Percentiles rank a stretch among this genome's conserved stretches.
phyloP scores from a whole-genome alignment of 768 basidiomycete species.

The Tubosaeta brunneosetosa region DNA sequence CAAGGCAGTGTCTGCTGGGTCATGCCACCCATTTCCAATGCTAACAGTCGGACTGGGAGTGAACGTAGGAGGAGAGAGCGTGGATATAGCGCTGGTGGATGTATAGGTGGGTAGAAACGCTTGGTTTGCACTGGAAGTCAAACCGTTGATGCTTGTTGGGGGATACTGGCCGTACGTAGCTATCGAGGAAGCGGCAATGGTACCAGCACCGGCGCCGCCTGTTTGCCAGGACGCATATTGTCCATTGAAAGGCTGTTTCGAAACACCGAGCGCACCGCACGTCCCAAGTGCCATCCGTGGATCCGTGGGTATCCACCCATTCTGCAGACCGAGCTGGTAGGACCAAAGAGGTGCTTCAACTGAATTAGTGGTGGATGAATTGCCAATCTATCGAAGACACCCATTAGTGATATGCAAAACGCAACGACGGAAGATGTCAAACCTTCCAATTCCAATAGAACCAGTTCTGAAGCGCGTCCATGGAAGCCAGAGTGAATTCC shows the following conservation, averaged over 20 bases:
- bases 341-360: slow-evolving; percentile 62
- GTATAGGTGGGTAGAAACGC: slow-evolving; percentile 59
- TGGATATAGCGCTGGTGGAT: slow-evolving; percentile 51
- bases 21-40: slow-evolving; percentile 54
- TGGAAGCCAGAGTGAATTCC: slow-evolving; percentile 49
- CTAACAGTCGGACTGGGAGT: slow-evolving; percentile 40
- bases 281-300: slow-evolving; percentile 62
- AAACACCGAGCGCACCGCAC: slow-evolving; percentile 53
- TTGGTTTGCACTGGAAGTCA: slow-evolving; percentile 33
- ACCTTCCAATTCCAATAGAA: slow-evolving; percentile 84
- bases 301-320: slow-evolving; percentile 78
- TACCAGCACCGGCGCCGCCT: slow-evolving; percentile 54
- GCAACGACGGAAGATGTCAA: not conserved
- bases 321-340: slow-evolving; percentile 61
- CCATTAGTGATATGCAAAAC: not conserved
- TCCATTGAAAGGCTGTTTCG: slow-evolving; percentile 44
- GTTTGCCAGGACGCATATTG: slow-evolving; percentile 63
- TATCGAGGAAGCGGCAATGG: slow-evolving; percentile 39
- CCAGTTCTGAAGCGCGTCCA: slow-evolving; percentile 65
- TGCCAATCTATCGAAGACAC: slow-evolving; percentile 46
- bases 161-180: slow-evolving; percentile 49
- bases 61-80: slow-evolving; percentile 53
- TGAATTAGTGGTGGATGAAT: slow-evolving; percentile 44
- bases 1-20: slow-evolving; percentile 43
- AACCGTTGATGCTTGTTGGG: slow-evolving; percentile 45